phyloP scores from a whole-genome alignment of 768 basidiomycete species.

The Rhodotorula babjevae region DNA sequence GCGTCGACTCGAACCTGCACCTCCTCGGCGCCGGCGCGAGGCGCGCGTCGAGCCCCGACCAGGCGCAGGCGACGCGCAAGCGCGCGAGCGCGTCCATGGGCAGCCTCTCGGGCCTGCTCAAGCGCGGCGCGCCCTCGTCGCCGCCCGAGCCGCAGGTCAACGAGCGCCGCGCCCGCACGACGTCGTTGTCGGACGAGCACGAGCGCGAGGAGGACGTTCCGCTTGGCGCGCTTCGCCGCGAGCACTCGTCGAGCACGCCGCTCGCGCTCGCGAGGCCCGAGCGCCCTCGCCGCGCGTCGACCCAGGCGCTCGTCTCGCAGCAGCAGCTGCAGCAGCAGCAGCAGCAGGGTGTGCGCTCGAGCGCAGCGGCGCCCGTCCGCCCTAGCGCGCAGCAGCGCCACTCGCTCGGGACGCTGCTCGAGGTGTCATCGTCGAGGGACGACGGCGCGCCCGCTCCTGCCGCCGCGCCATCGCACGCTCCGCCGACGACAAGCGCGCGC shows the following conservation, averaged over 20 bases:
- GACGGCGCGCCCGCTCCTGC: background rate
- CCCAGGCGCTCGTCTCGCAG: background rate
- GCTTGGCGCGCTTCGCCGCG: background rate
- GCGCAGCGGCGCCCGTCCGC: background rate
- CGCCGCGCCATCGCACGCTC: background rate
- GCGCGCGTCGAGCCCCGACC: background rate
- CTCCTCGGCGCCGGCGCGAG: background rate
- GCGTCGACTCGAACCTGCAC: slow-evolving; percentile 5
- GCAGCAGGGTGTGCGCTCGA: too few relatives aligned
- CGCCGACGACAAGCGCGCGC: background rate
- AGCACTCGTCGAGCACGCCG: background rate
- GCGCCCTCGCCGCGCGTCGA: background rate
- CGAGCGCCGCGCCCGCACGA: background rate
- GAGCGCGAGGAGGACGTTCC: background rate
- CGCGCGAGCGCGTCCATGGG: slow-evolving; percentile 7
- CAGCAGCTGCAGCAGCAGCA: too few relatives aligned
- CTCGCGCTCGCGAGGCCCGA: too few relatives aligned
- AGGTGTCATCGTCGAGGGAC: slow-evolving; percentile 7
- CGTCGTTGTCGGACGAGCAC: too few relatives aligned
- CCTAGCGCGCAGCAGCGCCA: slow-evolving; percentile 10
- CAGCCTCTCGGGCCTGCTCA: slow-evolving; percentile 8
- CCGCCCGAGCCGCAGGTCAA: background rate
- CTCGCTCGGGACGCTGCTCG: slow-evolving; percentile 31
- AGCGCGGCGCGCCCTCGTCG: background rate
- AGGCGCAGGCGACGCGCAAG: background rate